These are phyloP conservation scores for Pleurotus eryngii DNA, from an alignment of 768 basidiomycete species.

Conservation along the genomic window DNA sequence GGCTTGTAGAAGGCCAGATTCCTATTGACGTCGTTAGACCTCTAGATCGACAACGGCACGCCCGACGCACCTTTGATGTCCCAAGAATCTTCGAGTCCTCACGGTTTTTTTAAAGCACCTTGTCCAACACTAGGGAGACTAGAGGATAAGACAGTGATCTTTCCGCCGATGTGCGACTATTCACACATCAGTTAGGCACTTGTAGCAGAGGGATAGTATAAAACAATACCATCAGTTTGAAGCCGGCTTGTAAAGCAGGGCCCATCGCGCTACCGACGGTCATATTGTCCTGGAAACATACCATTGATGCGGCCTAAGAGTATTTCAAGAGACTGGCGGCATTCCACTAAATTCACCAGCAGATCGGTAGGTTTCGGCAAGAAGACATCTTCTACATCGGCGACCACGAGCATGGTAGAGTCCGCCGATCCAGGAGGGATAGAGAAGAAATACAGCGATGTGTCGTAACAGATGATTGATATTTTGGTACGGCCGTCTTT, in stretches of 20 bases:
- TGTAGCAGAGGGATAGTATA: not conserved
- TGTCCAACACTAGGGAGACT: constrained; percentile 85
- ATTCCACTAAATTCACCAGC: constrained; percentile 91
- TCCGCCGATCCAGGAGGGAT: constrained; percentile 78
- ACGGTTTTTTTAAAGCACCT: constrained; percentile 88
- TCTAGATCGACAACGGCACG: not conserved
- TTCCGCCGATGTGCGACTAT: constrained; percentile 90
- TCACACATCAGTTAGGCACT: not conserved
- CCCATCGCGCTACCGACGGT: constrained; percentile 92
- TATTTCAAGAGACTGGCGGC: constrained; percentile 72
- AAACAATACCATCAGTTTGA: constrained; percentile 79
- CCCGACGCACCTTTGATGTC: constrained; percentile 70
- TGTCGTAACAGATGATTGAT: constrained; percentile 88
- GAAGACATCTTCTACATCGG: constrained; percentile 96
- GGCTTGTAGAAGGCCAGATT: constrained; percentile 90
- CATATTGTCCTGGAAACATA: constrained; percentile 98
- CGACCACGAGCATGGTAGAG: constrained; percentile 93
- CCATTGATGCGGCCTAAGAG: constrained; percentile 84
- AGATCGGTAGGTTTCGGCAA: constrained; percentile 94
- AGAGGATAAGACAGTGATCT: constrained; percentile 84
- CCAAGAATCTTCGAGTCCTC: constrained; percentile 97
- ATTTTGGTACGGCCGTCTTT: constrained; percentile 88
- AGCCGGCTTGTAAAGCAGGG: constrained; percentile 92
- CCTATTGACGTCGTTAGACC: constrained; percentile 37
- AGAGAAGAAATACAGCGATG: constrained; percentile 95